Base-by-base conservation (phyloP, 176 grass and related monocot genomes). In the Typha latifolia region DNA sequence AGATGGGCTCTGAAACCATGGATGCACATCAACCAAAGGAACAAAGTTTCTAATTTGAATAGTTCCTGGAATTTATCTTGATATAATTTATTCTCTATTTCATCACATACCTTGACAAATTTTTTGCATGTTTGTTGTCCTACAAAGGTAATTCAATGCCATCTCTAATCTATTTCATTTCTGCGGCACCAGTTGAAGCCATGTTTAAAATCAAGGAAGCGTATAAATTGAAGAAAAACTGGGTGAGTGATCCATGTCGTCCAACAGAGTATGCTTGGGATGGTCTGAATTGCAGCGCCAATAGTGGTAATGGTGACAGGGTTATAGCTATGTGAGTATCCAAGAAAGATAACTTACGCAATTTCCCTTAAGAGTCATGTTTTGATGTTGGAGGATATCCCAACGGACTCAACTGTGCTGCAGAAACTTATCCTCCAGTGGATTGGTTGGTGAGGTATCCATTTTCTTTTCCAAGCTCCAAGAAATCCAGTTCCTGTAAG, bases 171-270 rank as follows among this genome's bases (percentile, higher is more conserved):
- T 47, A 63, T 19, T 51, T 53, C 12, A 13, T 21, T 53, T 19
- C n/a, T 12, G 13, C 48, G 49, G 18, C 19, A 32, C 27, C 76
- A 90, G 87, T 78, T 2, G 72, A 76, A 14, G 82, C 79, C 26
- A 85, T 94, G 49, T 83, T 69, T 43, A 59, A 29, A 29, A 83
- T 94, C 65, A 70, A 73, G 13, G 12, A 27, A 14, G 74, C 18
- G 0, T 88, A 81, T 72, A 59, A 14, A 57, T 70, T 94, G 55
- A 81, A 78, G 62, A 93, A 63, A 74, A 94, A 83, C 32, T 88
- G 85, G 90, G 79, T 69, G 62, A 85, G 90, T 19, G 84, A 94
- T 79, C 85, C 89, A 21, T 93, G 89, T 75, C 61, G 65, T 34
- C 85, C 85, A 2, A 72, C 22, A 57, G 50, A 55, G 21, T 85